Conservation (phyloP, 2,329 filamentous ascomycete species). For the Pseudogymnoascus sp. region DNA sequence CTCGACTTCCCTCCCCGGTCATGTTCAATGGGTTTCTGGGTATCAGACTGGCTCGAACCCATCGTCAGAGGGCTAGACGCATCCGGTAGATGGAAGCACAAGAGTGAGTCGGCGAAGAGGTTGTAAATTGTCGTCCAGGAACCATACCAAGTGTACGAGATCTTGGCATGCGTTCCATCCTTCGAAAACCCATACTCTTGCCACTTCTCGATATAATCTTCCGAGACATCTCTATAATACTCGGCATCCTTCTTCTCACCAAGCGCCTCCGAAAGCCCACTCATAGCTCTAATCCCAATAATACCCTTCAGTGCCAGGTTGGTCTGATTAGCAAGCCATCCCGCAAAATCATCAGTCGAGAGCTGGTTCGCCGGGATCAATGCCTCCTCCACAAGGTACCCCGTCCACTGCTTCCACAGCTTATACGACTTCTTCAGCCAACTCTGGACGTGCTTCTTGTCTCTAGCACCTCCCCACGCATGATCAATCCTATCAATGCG, state of each 20-base stretch:
- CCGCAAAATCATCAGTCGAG: constrained; percentile 63
- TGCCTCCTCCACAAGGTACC: constrained; percentile 56
- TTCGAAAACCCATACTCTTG: constrained; percentile 55
- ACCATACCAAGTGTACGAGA: constrained; percentile 66
- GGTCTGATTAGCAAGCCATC: constrained; percentile 59
- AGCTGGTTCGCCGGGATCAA: constrained; percentile 59
- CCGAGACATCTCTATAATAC: constrained; percentile 52
- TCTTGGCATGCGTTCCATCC: constrained; percentile 58
- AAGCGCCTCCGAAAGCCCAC: constrained; percentile 51
- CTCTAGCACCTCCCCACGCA: constrained; percentile 49
- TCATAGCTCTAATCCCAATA: constrained; percentile 71
- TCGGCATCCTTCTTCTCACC: constrained; percentile 48
- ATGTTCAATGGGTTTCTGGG: constrained; percentile 18
- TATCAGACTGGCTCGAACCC: constrained; percentile 18
- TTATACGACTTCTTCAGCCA: constrained; percentile 55
- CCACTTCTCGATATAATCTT: constrained; percentile 58
- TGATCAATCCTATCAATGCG: constrained; percentile 51
- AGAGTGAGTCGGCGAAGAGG: constrained; percentile 60
- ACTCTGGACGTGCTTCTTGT: constrained; percentile 47
- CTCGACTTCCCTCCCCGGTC: constrained; percentile 23
- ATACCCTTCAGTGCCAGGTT: constrained; percentile 72
- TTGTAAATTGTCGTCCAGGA: constrained; percentile 70
- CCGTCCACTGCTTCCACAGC: constrained; percentile 63
- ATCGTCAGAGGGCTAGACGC: not conserved
- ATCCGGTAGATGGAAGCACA: constrained; percentile 61